Base-by-base conservation (phyloP, 2,329 filamentous ascomycete genomes). In the Colletotrichum paranaense region DNA sequence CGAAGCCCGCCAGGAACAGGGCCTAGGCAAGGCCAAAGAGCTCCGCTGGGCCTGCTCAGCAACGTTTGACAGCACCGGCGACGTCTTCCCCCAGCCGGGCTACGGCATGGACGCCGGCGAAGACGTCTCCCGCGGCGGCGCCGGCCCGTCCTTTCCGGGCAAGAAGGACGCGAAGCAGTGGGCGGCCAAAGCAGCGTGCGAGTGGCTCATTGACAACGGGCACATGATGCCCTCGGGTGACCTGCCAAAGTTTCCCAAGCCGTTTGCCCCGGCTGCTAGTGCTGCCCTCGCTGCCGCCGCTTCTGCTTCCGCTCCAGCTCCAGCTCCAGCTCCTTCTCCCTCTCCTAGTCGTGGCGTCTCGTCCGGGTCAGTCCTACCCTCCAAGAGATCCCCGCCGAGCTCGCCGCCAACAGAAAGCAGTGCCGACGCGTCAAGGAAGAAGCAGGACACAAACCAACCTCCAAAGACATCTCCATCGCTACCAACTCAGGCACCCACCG, bases 111-210 rank as follows among this genome's bases (percentile, higher is more conserved):
- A 77, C 0, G 59, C 74, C 7, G 78, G 42, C 42, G 42, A n/a
- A 49, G 42, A 49, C 19, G 19, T 22, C 42, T 49, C 42, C 9
- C 19, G 79, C n/a, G 28, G 19, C 14, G 46, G 8, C 49, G 22
- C 46, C 6, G 68, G 62, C 35, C 71, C 71, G 8, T 60, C 70
- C 55, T 73, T 73, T 60, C 58, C n/a, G 46, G 56, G 67, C 22
- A 73, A 73, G 60, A 60, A 84, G 80, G 78, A 86, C 46, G 88
- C 89, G 28, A 90, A 88, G 78, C 82, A 86, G 73, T 89, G 86
- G 74, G 88, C 89, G 0, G 88, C 88, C 26, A 85, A 84, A 75
- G 83, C 82, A 14, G 87, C 87, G 28, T 75, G 86, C 26, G 78
- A 82, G 8, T 88, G 83, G 80, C 80, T 89, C 19, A 76, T 78